Conservation (phyloP, 768 basidiomycete species). For the Myochromella boudieri region DNA sequence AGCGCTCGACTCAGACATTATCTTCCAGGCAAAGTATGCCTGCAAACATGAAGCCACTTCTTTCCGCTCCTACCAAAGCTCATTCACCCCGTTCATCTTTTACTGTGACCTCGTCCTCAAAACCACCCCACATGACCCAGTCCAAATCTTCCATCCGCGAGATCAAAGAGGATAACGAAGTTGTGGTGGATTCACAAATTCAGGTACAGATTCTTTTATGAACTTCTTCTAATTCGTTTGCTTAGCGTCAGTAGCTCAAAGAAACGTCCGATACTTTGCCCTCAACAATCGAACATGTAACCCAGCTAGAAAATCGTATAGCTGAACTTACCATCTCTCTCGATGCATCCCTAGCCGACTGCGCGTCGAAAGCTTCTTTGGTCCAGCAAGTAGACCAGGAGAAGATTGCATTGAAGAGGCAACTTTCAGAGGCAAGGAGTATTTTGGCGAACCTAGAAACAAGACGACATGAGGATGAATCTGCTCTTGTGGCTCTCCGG, state of each 20-base stretch:
- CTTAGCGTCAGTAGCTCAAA: conserved; percentile 53
- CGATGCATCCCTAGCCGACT: conserved; percentile 43
- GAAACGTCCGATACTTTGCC: conserved; percentile 54
- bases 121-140: conserved; percentile 44
- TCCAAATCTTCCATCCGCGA: conserved; percentile 80
- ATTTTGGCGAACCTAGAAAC: conserved; percentile 36
- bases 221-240: no score
- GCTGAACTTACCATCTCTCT: conserved; percentile 50
- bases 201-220: no score
- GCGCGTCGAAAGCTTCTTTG: conserved; percentile 42
- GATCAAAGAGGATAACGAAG: conserved; percentile 60
- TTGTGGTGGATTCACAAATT: conserved; percentile 53
- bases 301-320: conserved; percentile 54
- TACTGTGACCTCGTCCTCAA: conserved; percentile 33
- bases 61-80: conserved; percentile 31
- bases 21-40: conserved; percentile 44
- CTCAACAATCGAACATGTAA: conserved; percentile 48
- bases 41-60: conserved; percentile 31
- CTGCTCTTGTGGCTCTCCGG: conserved; percentile 40
- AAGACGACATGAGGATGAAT: conserved; percentile 29
- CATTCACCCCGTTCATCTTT: conserved; percentile 24
- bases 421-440: conserved; percentile 43
- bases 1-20: conserved; percentile 39
- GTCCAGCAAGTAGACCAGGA: conserved; percentile 49
- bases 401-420: conserved; percentile 47